These are phyloP conservation scores for Beauveria brongniartii DNA, from an alignment of 2,329 filamentous ascomycete species.

Conservation along the genomic window DNA sequence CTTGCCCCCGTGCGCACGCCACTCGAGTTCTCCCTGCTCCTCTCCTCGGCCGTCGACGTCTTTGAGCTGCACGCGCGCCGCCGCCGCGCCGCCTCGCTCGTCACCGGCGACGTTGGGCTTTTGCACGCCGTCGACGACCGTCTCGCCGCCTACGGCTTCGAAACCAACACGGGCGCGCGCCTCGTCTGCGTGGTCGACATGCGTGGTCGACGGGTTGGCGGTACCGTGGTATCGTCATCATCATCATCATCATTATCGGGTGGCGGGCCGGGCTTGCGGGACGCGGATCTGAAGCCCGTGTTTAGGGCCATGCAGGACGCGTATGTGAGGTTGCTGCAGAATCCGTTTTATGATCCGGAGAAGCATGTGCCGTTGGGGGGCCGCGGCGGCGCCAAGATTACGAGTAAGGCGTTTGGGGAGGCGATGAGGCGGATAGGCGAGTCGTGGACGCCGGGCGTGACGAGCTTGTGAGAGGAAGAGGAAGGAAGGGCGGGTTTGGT, in stretches of 20 bases:
- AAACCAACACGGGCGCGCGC: constrained; percentile 91
- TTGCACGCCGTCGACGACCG: constrained; percentile 91
- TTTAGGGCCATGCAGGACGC: constrained; percentile 90
- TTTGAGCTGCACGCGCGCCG: constrained; percentile 75
- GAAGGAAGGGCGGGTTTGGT: neutral
- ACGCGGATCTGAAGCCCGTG: constrained; percentile 82
- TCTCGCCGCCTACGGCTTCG: constrained; percentile 87
- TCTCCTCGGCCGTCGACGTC: constrained; percentile 86
- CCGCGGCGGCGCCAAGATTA: constrained; percentile 60
- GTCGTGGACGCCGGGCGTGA: constrained; percentile 68
- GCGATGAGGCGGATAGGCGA: constrained; percentile 85
- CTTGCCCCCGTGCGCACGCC: constrained; percentile 55
- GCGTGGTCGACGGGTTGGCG: constrained; percentile 56
- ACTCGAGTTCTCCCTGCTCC: constrained; percentile 86
- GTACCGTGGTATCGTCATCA: constrained; percentile 17
- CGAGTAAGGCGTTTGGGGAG: constrained; percentile 68
- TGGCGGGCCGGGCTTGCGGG: constrained; percentile 59
- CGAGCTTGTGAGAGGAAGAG: constrained; percentile 41
- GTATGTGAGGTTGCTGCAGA: constrained; percentile 81
- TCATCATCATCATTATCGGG: constrained; percentile 11
- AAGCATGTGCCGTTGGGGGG: constrained; percentile 58
- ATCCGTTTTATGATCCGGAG: constrained; percentile 90
- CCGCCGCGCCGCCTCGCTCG: constrained; percentile 26
- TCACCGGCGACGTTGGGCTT: constrained; percentile 80
- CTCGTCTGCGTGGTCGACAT: constrained; percentile 89